Evolutionary conservation across 257 asterid genomes (phyloP).

Genomic region (Linaria vulgaris): DNA sequence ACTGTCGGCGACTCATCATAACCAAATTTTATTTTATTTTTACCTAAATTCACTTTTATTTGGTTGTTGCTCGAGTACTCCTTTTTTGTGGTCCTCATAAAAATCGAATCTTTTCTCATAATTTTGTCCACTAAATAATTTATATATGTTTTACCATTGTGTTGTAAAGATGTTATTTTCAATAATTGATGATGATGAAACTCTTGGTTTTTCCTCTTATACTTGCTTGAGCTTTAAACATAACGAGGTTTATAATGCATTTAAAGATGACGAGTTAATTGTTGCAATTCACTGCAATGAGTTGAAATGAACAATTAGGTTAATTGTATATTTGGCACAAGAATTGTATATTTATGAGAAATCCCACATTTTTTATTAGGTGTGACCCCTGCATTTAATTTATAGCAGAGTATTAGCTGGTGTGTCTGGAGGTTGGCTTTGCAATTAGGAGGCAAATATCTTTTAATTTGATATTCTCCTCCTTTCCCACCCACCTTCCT

Average conservation of each 20-base stretch:
- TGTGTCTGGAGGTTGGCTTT: conserved; percentile 61
- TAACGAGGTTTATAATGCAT: no score
- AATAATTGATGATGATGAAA: no score
- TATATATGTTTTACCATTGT: no score
- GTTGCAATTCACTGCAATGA: not conserved
- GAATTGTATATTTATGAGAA: not conserved
- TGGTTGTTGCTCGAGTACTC: not conserved
- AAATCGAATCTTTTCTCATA: no score
- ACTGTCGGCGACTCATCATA: conserved; percentile 64
- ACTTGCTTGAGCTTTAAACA: not conserved
- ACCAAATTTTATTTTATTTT: not conserved
- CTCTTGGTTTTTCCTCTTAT: no score
- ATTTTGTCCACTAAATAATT: no score
- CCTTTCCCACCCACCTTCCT: conserved; percentile 63
- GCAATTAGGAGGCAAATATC: conserved; percentile 67
- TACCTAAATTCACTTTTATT: not conserved
- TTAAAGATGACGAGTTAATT: not conserved
- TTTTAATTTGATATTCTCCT: conserved; percentile 54
- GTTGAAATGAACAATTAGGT: not conserved
- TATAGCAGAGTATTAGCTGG: conserved; percentile 55
- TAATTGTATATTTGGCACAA: not conserved
- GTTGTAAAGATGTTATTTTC: no score
- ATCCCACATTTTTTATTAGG: conserved; percentile 11
- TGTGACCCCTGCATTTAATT: conserved; percentile 29
- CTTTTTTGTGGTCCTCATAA: no score